Evolutionary conservation across 2,329 filamentous ascomycete genomes (phyloP), one percentile per base, ranked within the genome.

Genomic region (Penicillium rolfsii): DNA sequence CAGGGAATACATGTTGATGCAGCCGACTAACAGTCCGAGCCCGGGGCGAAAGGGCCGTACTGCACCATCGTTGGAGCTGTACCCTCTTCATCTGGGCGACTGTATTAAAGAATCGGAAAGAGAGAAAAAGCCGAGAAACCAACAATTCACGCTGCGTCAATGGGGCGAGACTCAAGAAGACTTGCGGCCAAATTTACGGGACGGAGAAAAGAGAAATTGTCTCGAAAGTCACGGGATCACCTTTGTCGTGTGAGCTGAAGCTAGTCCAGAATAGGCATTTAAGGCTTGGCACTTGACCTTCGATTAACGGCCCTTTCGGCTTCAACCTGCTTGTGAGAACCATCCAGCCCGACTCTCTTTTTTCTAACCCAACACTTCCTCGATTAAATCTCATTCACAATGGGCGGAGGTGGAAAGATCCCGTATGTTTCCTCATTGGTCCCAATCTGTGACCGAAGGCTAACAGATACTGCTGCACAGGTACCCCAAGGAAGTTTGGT

Each of bases 401-500:
- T 81, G 89, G 90, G 90, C 82, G 91, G 91, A 82, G 92, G 93
- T 83, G 89, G 86, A 79, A 90, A 90, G 80, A 85, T 91, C 70
- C 85, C 87, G 86, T 90, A 84, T 71, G 84, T 75, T 24, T 41
- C 30, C 50, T 19, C 81, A 79, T 79, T 84, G 81, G 78, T 59
- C 63, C 61, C 60, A 50, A 41, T 46, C 58, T 35, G 24, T 26
- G 30, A 46, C 24, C 46, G 45, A 40, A 55, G 54, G 56, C 73
- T 76, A 57, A 76, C 67, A 52, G 48, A 64, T 63, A 58, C 46
- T 62, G 49, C 56, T 56, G 49, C 60, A 57, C 72, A 96, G 92
- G 75, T 97, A 97, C 81, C 93, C 93, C 79, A 97, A 97, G 85
- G 94, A 99, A 85, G 92, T 99, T 85, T 99, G 95, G 95, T 98